Evolutionary conservation across 176 grass and related monocot genomes (phyloP).

Genomic region (Carex littledalei): DNA sequence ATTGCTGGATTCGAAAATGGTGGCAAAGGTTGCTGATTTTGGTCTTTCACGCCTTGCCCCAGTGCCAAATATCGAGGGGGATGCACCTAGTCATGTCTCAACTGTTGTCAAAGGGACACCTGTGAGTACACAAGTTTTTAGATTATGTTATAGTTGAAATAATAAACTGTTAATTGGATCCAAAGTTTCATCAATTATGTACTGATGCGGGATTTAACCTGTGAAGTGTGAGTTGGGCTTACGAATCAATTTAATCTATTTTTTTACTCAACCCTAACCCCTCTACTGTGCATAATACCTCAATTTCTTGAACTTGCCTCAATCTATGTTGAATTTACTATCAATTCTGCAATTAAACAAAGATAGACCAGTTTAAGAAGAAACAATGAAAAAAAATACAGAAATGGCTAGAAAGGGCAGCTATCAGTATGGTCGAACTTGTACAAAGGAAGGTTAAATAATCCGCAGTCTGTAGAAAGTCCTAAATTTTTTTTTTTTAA

Average conservation of each 20-base stretch:
- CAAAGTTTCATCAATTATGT: neutral
- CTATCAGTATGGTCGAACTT: neutral
- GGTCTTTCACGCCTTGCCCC: constrained; percentile 92
- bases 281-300: neutral
- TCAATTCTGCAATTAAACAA: neutral
- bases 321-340: neutral
- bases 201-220: neutral
- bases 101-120: constrained; percentile 92
- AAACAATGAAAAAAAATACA: neutral
- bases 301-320: neutral
- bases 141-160: neutral
- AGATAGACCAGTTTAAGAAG: neutral
- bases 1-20: constrained; percentile 71
- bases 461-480: neutral
- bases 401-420: neutral
- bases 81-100: constrained; percentile 51
- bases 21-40: constrained; percentile 88
- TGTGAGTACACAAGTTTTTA: constrained; percentile 40
- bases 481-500: neutral
- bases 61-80: constrained; percentile 50
- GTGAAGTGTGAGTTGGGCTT: neutral
- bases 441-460: neutral
- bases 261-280: neutral
- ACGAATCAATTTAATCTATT: neutral
- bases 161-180: neutral